These are phyloP conservation scores for Brassica incana DNA, from an alignment of 345 rosid species.

Conservation along the genomic window DNA sequence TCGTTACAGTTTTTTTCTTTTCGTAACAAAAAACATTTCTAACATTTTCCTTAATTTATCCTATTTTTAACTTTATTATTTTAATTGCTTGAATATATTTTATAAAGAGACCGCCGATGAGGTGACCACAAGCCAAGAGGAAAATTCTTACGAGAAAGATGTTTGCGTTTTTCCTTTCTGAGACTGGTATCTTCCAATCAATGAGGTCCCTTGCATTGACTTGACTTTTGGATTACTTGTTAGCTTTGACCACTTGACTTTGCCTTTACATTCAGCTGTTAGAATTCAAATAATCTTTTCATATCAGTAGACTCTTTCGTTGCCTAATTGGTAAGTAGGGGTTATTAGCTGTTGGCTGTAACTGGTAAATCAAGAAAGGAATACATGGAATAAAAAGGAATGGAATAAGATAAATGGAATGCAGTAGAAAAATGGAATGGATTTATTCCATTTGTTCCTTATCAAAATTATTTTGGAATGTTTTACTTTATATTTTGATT, in stretches of 20 bases:
- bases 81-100: background rate
- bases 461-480: no score
- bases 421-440: no score
- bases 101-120: background rate
- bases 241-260: constrained; percentile 12
- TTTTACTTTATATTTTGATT: no score
- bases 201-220: constrained; percentile 21
- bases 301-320: background rate
- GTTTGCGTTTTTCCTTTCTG: background rate
- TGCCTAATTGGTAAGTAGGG: background rate
- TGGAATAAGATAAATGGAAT: no score
- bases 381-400: no score
- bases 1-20: no score
- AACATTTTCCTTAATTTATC: no score
- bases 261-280: background rate
- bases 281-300: background rate
- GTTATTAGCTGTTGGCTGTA: no score
- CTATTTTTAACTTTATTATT: no score
- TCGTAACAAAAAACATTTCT: no score
- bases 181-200: background rate
- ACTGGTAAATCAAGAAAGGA: no score
- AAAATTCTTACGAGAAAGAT: constrained; percentile 1
- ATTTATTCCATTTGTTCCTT: no score
- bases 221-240: constrained; percentile 4
- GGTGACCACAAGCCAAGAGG: background rate